Conservation (phyloP, 345 rosid species). For the Populus alba region DNA sequence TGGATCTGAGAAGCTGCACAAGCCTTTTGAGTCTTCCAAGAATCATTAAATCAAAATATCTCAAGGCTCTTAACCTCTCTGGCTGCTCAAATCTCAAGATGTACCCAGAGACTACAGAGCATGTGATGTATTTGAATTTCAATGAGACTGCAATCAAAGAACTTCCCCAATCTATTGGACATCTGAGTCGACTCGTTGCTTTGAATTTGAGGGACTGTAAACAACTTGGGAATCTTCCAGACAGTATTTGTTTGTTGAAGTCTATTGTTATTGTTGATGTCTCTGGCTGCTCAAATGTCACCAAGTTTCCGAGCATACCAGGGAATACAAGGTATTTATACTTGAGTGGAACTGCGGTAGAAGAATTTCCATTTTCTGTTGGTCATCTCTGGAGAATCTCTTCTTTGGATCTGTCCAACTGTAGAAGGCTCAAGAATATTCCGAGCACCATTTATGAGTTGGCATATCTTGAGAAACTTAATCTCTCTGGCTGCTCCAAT, state of each 20-base stretch:
- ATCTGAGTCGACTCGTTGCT: neutral
- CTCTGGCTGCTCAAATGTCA: neutral
- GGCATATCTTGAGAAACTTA: neutral
- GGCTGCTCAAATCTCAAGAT: neutral
- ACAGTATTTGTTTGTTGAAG: neutral
- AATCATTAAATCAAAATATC: constrained; percentile 2
- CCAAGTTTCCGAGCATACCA: neutral
- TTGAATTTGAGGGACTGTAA: constrained; percentile 4
- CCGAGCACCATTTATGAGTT: constrained; percentile 1
- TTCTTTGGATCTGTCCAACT: constrained; percentile 7
- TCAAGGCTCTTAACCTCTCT: neutral
- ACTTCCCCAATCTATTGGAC: neutral
- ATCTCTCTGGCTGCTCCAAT: neutral
- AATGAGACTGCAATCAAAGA: neutral
- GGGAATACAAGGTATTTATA: neutral
- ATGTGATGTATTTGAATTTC: neutral
- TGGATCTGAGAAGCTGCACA: constrained; percentile 15
- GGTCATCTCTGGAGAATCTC: neutral
- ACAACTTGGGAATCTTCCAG: neutral
- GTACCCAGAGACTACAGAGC: neutral
- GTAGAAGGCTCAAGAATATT: constrained; percentile 14
- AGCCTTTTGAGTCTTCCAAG: neutral
- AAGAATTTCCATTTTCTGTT: constrained; percentile 2
- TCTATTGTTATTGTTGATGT: neutral
- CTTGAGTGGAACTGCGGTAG: neutral